These are phyloP conservation scores for Leccinum huronense DNA, from an alignment of 1,284 basidiomycete genomes.

Conservation along the genomic window DNA sequence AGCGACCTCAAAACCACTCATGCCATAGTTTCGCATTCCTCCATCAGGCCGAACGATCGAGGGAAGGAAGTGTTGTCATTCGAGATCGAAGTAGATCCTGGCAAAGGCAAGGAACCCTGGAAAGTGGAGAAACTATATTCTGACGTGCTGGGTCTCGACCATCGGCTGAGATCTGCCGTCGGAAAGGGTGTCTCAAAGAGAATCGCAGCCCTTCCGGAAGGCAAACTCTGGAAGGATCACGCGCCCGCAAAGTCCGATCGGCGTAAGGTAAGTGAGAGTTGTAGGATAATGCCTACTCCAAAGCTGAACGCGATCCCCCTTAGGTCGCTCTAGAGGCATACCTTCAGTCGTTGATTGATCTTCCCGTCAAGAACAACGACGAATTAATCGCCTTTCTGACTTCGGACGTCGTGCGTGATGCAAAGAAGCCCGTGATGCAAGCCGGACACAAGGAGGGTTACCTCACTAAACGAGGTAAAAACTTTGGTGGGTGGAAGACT, in stretches of 20 bases:
- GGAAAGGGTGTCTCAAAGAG: conserved; percentile 73
- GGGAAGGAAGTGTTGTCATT: conserved; percentile 88
- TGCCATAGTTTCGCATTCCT: conserved; percentile 66
- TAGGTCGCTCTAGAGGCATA: conserved; percentile 84
- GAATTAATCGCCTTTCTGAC: conserved; percentile 93
- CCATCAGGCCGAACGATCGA: conserved; percentile 80
- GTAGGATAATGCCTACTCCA: background rate
- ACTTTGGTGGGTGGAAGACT: conserved; percentile 96
- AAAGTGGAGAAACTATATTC: conserved; percentile 92
- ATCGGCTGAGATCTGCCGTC: conserved; percentile 62
- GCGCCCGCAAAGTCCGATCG: conserved; percentile 96
- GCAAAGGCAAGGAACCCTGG: conserved; percentile 74
- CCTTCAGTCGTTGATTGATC: conserved; percentile 79
- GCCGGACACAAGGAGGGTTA: conserved; percentile 93
- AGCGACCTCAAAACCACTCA: conserved; percentile 65
- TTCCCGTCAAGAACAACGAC: conserved; percentile 73
- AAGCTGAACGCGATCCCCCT: conserved; percentile 14
- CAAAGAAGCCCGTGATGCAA: conserved; percentile 72
- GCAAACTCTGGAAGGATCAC: conserved; percentile 93
- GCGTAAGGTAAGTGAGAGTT: conserved; percentile 64
- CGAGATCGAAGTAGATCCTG: conserved; percentile 65
- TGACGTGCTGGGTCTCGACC: conserved; percentile 85
- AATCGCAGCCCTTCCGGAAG: conserved; percentile 83
- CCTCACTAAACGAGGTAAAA: conserved; percentile 94
- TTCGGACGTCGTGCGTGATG: conserved; percentile 78